Evolutionary conservation across 2,329 filamentous ascomycete species (phyloP), one percentile per base, ranked within the genome.

Genomic region (Rhytidhysteron rufulum): DNA sequence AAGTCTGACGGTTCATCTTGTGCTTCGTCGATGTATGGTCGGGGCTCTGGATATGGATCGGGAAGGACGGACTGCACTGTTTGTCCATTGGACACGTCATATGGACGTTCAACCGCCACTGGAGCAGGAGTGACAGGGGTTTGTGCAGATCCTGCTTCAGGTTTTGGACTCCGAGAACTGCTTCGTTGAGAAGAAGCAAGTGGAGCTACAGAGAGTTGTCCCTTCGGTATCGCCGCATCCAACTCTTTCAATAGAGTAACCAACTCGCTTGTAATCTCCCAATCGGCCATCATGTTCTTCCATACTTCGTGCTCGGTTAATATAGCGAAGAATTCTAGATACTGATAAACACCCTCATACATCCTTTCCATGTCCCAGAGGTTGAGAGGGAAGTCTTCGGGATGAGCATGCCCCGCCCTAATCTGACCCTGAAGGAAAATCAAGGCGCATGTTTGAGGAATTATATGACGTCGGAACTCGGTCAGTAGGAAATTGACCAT

Each of bases 291-390:
- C 47, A 94, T 83, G 31, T 81, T 78, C 47, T 94, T 87, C 72
- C 88, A 88, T 37, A 88, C 84, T 31, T 83, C 77, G 54, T 91
- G 85, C 57, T 95, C 90, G 0, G 88, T 89, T 20, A 95, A 79
- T 0, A 93, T 90, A 13, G 86, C 88, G 39, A 96, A 85, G 61
- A 97, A 95, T 54, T 96, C 90, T 2, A 97, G 79, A 58, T 95
- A 95, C 63, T 96, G 90, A 37, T 90, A 88, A 1, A 97, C 80
- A 1, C 91, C 91, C 57, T 97, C 91, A 62, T 95, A 95, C 43
- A 94, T 91, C 11, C 91, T 82, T 62, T 97, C 91, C 85, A 97
- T 95, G 56, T 97, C 91, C 91, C 91, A 97, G 34, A 89, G 78
- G 55, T 97, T 94, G 2, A 96, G 82, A 0, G 91, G 91, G 55